Base-by-base conservation (phyloP, 2,329 filamentous ascomycete genomes). In the Aureobasidium pullulans region DNA sequence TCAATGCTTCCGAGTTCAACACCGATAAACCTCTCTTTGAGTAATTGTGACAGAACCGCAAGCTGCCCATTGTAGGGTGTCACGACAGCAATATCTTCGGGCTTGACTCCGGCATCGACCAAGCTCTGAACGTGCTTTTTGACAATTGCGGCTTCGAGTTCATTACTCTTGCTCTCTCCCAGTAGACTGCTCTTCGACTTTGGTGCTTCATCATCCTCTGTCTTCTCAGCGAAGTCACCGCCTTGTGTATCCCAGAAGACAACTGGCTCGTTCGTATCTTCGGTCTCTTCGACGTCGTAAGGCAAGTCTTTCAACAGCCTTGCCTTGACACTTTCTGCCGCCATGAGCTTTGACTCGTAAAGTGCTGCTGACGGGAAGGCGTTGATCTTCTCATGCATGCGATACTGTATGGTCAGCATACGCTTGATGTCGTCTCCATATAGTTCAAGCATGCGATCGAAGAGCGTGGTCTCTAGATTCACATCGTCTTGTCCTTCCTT, bases 361-460 rank as follows among this genome's bases (percentile, higher is more conserved):
- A 97, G 79, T 69, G 93, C 86, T 62, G 89, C 82, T 0, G 93
- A 96, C 0, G 94, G 93, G 68, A 96, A 99, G 6, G 84, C 82
- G 92, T 97, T 97, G 67, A 99, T 97, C 57, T 80, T 85, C 69
- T 96, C 88, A 70, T 99, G 91, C 94, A 99, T 99, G 39, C 94
- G 90, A 72, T 99, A 99, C 75, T 99, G 94, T 4, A 88, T 96
- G 4, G 90, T 97, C 28, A 99, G 83, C 89, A 97, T 96, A 54
- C 89, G 81, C 76, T 97, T 97, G 75, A 99, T 91, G 4, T 78
- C 79, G 1, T 85, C 75, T 0, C 94, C 94, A 70, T 99, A 89
- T 15, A 96, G 77, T 5, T 81, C 80, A 46, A 99, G 79, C 43
- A 99, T 79, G 31, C 94, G 83, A 72, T 97, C 93, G 71, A 99